Base-by-base conservation (phyloP, 352 stramenopile species). In the Globisporangium polare region DNA sequence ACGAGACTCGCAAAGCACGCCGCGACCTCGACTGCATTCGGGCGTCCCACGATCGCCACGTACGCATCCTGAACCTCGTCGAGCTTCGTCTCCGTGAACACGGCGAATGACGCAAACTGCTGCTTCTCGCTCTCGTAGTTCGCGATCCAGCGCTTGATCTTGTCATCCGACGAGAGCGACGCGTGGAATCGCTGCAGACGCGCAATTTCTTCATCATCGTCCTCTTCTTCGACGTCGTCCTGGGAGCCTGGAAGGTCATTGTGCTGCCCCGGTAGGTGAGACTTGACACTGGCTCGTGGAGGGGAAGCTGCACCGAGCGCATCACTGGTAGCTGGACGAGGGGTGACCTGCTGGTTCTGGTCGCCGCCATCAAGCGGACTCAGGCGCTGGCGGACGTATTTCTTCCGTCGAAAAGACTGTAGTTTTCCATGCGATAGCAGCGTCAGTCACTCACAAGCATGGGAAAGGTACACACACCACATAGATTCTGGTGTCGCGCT, bases 31-130 rank as follows among this genome's bases (percentile, higher is more conserved):
- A 94, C 74, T 0, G 81, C 77, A 54, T 89, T 91, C 0, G 85
- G 85, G 9, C 83, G 72, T 3, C 77, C 81, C 3, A 73, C 69
- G 3, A 80, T 63, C 1, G 54, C 49, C 24, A 80, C 68, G 45
- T 86, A 89, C 27, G 66, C 66, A 46, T 80, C 76, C 27, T 83
- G 73, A n/a, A 94, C 80, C 29, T 92, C 73, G 31, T 94, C 81
- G 17, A 94, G 60, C 55, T 94, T 94, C 33, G 85, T 69, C 61
- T 94, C 85, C 0, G 82, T 87, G 37, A 90, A 88, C 9, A 94
- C 71, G 8, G 85, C 81, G 52, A 90, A 94, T 7, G 83, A 91
- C 31, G 83, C 68, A 42, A 94, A 94, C 37, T 77, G 73, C 12
- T 73, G 41, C 9, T 80, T 84, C 41, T 94, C 83, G 1, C 65